Evolutionary conservation across 1,284 basidiomycete species (phyloP).

Genomic region (Cutaneotrichosporon spelunceum): DNA sequence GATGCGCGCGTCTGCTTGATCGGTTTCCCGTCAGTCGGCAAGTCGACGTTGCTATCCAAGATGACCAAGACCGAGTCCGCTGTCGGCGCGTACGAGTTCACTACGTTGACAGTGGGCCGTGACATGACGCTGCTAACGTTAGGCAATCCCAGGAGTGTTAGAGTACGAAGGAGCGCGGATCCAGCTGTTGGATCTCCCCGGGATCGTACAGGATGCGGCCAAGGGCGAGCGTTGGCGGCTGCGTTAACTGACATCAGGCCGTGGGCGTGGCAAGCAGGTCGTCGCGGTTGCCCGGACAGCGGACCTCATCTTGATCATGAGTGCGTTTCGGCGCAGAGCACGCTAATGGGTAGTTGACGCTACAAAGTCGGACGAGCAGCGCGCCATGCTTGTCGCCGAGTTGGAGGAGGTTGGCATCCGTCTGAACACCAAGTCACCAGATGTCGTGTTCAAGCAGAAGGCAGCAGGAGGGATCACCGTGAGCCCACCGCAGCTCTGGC

Average conservation of each 20-base stretch:
- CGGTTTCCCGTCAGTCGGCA: slow-evolving; percentile 91
- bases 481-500: background rate
- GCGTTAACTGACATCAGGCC: slow-evolving; percentile 54
- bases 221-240: slow-evolving; percentile 57
- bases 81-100: slow-evolving; percentile 93
- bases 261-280: slow-evolving; percentile 92
- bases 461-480: slow-evolving; percentile 68
- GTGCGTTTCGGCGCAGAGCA: slow-evolving; percentile 58
- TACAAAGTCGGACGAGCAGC: slow-evolving; percentile 92
- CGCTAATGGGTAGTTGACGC: slow-evolving; percentile 65
- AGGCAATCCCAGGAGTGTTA: slow-evolving; percentile 91
- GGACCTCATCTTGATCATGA: slow-evolving; percentile 90
- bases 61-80: slow-evolving; percentile 86
- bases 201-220: slow-evolving; percentile 95
- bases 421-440: slow-evolving; percentile 82
- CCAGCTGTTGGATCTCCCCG: slow-evolving; percentile 91
- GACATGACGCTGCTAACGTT: background rate
- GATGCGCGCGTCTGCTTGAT: slow-evolving; percentile 91
- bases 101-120: slow-evolving; percentile 71
- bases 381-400: slow-evolving; percentile 80
- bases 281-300: slow-evolving; percentile 92
- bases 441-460: slow-evolving; percentile 68
- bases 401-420: slow-evolving; percentile 95
- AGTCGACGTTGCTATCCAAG: slow-evolving; percentile 89
- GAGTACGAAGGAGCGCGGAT: slow-evolving; percentile 91